Evolutionary conservation across 192 early-diverging fungal species (phyloP).

Genomic region (Podila minutissima): DNA sequence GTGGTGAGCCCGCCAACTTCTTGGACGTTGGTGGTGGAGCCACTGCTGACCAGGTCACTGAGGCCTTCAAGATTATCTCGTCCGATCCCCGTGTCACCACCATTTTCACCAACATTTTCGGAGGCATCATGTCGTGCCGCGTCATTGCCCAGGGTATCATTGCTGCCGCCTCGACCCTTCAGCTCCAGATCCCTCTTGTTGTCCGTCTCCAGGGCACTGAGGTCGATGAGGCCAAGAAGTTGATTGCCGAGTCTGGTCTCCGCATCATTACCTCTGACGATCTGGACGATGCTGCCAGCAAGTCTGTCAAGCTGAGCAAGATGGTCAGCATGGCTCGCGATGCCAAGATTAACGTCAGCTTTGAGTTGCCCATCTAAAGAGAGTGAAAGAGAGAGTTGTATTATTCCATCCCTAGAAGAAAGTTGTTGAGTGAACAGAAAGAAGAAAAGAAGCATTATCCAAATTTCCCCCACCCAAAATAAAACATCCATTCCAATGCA

Average conservation of each 20-base stretch:
- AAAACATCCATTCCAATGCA: no score
- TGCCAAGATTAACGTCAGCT: constrained; percentile 78
- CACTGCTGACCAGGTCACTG: constrained; percentile 93
- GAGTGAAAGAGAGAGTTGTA: neutral
- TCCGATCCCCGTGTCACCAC: constrained; percentile 96
- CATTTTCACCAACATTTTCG: constrained; percentile 99
- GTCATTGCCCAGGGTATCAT: constrained; percentile 99
- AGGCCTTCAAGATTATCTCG: constrained; percentile 99
- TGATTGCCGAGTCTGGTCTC: constrained; percentile 92
- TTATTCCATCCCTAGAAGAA: neutral
- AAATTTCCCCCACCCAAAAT: no score
- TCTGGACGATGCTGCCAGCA: constrained; percentile 93
- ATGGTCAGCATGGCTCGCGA: constrained; percentile 83
- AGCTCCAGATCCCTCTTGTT: constrained; percentile 92
- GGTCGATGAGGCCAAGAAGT: constrained; percentile 90
- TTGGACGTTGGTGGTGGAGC: constrained; percentile 99
- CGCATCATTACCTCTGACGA: constrained; percentile 94
- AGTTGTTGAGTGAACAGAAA: no score
- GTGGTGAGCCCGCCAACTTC: constrained; percentile 99
- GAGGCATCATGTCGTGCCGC: constrained; percentile 99
- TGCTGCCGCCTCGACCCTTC: constrained; percentile 90
- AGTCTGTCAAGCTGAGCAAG: constrained; percentile 84
- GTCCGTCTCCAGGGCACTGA: constrained; percentile 96
- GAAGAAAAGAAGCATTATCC: no score
- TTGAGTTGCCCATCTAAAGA: constrained; percentile 63